Evolutionary conservation across 139 green algal species (phyloP), one percentile per base, ranked within the genome.

Genomic region (Micractinium sp.): DNA sequence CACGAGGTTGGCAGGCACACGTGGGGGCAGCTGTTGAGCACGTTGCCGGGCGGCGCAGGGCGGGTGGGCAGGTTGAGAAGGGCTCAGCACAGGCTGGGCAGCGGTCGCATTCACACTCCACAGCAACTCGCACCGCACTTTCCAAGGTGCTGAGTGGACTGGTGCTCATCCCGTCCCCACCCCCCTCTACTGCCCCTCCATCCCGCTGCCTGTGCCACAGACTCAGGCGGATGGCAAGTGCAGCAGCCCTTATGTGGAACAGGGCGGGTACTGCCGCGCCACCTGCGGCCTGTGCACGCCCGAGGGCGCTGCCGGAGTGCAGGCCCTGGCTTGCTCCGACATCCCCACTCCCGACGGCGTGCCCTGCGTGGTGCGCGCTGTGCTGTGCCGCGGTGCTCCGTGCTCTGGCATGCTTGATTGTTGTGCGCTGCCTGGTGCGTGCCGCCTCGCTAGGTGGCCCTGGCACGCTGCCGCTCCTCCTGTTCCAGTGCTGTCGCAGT

Each of bases 231-330:
- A 14, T n/a, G 85, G 33, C 47, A 56, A 87, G 75, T 91, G 87
- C 87, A 41, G 22, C 67, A 69, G 60, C 27, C 69, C 38, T 15
- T 93, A 85, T 33, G 86, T 91, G 78, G 33, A 79, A n/a, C 33
- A 41, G 56, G 86, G 86, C 23, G 86, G 71, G 41, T 91, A 90
- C 85, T 93, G 88, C 80, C 63, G 56, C 29, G 13, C 33, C 69
- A 85, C 61, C 36, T 93, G 88, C 78, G 88, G 87, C 56, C 35
- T 22, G 36, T 93, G 87, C 78, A 31, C 33, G 74, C 60, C 35
- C 9, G 76, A 36, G 7, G 85, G 73, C 33, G 27, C 1, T 16
- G 76, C 75, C 1, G 36, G 36, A 0, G 60, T 66, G 73, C 35
- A 85, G 78, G 35, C 56, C 4, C 25, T 78, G 86, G 39, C 36